phyloP scores from a whole-genome alignment of 495 filamentous ascomycete genomes.

The Xylaria cubensis region DNA sequence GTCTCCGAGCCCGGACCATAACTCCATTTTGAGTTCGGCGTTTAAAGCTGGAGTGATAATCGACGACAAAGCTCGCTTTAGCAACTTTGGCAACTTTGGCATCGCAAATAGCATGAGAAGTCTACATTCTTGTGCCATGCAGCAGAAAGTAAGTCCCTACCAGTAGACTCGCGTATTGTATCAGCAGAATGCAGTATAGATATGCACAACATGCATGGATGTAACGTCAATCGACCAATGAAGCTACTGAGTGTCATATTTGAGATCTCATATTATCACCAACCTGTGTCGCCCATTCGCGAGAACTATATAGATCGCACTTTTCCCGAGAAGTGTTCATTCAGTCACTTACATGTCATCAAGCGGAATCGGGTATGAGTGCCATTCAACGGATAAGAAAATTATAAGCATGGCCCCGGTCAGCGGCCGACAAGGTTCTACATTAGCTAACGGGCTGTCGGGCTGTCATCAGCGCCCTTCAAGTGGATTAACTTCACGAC shows the following conservation, averaged over 20 bases:
- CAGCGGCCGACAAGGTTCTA: conserved; percentile 3
- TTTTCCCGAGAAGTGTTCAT: neutral
- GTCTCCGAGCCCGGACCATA: neutral
- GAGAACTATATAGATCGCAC: neutral
- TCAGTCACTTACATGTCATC: neutral
- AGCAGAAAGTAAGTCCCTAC: neutral
- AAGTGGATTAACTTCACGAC: conserved; percentile 8
- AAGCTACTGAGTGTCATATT: neutral
- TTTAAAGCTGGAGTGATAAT: neutral
- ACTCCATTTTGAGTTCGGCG: neutral
- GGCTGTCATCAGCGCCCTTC: conserved; percentile 12
- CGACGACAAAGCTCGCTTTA: neutral
- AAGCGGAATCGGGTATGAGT: neutral
- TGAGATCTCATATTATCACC: neutral
- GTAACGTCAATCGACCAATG: neutral
- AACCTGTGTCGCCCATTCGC: neutral
- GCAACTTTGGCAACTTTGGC: neutral
- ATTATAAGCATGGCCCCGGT: neutral
- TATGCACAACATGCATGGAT: neutral
- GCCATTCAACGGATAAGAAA: neutral
- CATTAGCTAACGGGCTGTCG: conserved; percentile 1
- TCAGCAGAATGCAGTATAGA: neutral
- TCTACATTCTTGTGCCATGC: neutral
- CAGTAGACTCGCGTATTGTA: neutral
- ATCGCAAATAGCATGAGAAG: neutral